A percentile compares a stretch with the other conserved stretches of the same genome.
These are phyloP conservation scores for Cystofilobasidium ferigula DNA, from an alignment of 768 basidiomycete species.

Conservation along the genomic window DNA sequence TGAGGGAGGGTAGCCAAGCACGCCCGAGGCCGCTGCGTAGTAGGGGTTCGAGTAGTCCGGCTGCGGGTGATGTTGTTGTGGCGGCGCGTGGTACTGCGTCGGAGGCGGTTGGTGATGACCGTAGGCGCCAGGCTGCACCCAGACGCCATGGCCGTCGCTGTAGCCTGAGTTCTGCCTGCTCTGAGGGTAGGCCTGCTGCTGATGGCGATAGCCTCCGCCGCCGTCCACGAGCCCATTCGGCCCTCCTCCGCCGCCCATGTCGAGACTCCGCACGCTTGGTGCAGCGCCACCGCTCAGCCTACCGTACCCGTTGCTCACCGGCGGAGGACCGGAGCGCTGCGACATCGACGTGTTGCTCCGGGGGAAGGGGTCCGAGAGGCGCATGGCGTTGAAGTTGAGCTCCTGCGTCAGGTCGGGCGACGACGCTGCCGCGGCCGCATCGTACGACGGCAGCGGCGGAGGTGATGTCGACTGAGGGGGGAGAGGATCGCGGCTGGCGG, in stretches of 20 bases:
- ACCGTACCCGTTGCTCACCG: slow-evolving; percentile 36
- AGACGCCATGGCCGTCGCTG: slow-evolving; percentile 24
- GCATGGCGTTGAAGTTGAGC: slow-evolving; percentile 46
- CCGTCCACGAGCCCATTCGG: slow-evolving; percentile 28
- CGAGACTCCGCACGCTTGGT: slow-evolving; percentile 21
- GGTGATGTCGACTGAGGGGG: neutral
- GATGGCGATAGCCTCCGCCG: slow-evolving; percentile 42
- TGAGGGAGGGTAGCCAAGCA: slow-evolving; percentile 32
- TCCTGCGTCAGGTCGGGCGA: slow-evolving; percentile 8
- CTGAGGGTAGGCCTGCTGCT: slow-evolving; percentile 38
- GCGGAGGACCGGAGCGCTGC: slow-evolving; percentile 36
- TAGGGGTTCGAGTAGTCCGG: slow-evolving; percentile 36
- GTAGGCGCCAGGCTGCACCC: slow-evolving; percentile 22
- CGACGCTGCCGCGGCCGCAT: slow-evolving; percentile 2
- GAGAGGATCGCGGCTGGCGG: neutral
- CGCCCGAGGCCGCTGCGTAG: slow-evolving; percentile 37
- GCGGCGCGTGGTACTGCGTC: slow-evolving; percentile 24
- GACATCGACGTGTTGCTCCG: slow-evolving; percentile 26
- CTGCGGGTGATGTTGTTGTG: too few species aligned
- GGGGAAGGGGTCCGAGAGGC: slow-evolving; percentile 44
- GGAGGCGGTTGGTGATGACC: slow-evolving; percentile 16
- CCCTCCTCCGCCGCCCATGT: slow-evolving; percentile 15
- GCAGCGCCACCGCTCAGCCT: slow-evolving; percentile 27
- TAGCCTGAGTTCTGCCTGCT: slow-evolving; percentile 41
- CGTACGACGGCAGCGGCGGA: slow-evolving; percentile 8